Conservation (phyloP, 2,329 filamentous ascomycete genomes). For the Magnaporthiopsis poae region DNA sequence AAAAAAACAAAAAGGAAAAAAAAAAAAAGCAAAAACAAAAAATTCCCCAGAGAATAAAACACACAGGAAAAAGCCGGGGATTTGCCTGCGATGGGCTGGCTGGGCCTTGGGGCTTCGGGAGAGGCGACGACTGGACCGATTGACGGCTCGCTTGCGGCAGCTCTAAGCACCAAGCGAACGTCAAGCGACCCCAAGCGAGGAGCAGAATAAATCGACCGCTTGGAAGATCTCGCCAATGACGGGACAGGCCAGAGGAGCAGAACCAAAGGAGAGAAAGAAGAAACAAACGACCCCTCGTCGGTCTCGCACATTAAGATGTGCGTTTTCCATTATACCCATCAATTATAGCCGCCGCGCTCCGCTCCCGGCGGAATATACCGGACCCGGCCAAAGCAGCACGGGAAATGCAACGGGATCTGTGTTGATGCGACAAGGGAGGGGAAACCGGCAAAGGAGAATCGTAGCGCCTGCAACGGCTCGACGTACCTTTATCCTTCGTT, state of each 20-base stretch:
- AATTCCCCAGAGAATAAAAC: too few species aligned
- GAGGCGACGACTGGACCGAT: neutral
- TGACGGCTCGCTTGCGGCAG: constrained; percentile 4
- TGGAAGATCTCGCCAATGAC: neutral
- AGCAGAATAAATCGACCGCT: constrained; percentile 5
- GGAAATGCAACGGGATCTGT: neutral
- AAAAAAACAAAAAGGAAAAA: too few species aligned
- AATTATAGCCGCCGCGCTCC: neutral
- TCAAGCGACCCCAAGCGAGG: constrained; percentile 8
- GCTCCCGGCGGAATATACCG: neutral
- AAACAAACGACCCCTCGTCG: too few species aligned
- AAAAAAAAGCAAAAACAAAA: too few species aligned
- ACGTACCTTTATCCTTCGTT: constrained; percentile 53
- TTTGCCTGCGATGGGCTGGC: too few species aligned
- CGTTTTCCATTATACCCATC: neutral
- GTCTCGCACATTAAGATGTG: neutral
- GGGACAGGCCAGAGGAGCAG: constrained; percentile 9
- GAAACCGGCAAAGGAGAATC: too few species aligned
- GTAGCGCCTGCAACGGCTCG: constrained; percentile 1
- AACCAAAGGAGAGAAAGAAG: constrained; percentile 1
- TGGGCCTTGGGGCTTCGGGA: too few species aligned
- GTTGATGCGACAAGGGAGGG: neutral
- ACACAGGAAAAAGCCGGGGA: too few species aligned
- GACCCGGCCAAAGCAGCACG: constrained; percentile 14
- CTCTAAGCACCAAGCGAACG: constrained; percentile 8